Conservation (phyloP, 2,329 filamentous ascomycete genomes). For the Hypoxylon sp. region DNA sequence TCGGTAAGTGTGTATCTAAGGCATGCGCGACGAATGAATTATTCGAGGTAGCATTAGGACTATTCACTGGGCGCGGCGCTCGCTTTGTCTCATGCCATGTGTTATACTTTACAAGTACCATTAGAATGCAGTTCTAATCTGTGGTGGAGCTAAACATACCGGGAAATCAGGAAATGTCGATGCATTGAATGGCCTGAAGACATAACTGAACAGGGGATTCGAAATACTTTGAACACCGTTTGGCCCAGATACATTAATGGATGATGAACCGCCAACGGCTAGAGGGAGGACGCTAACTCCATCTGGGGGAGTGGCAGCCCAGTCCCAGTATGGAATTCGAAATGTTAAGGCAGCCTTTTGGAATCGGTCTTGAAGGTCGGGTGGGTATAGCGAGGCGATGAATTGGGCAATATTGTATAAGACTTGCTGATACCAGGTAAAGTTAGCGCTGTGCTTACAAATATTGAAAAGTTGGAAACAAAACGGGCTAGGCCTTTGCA, state of each 20-base stretch:
- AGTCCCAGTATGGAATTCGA: constrained; percentile 73
- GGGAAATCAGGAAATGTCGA: constrained; percentile 72
- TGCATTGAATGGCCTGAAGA: constrained; percentile 72
- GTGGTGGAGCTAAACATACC: constrained; percentile 61
- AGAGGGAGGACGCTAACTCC: constrained; percentile 65
- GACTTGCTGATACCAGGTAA: constrained; percentile 60
- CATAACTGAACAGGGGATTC: constrained; percentile 74
- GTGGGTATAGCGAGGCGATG: constrained; percentile 57
- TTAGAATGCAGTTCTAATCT: constrained; percentile 14
- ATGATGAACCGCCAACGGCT: constrained; percentile 62
- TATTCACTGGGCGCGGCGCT: constrained; percentile 62
- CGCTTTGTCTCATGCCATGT: constrained; percentile 73
- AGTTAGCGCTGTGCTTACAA: constrained; percentile 13
- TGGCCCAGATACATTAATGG: constrained; percentile 68
- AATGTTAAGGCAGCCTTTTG: constrained; percentile 66
- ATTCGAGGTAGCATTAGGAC: constrained; percentile 67
- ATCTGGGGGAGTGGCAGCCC: constrained; percentile 65
- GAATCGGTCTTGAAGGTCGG: constrained; percentile 65
- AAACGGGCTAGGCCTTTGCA: not conserved
- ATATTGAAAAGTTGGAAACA: not conserved
- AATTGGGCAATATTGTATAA: constrained; percentile 55
- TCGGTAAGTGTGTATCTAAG: constrained; percentile 67
- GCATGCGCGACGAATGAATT: constrained; percentile 69
- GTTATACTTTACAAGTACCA: constrained; percentile 64
- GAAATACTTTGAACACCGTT: constrained; percentile 69